Base-by-base conservation (phyloP, 495 filamentous ascomycete species). In the Cercophora samala region DNA sequence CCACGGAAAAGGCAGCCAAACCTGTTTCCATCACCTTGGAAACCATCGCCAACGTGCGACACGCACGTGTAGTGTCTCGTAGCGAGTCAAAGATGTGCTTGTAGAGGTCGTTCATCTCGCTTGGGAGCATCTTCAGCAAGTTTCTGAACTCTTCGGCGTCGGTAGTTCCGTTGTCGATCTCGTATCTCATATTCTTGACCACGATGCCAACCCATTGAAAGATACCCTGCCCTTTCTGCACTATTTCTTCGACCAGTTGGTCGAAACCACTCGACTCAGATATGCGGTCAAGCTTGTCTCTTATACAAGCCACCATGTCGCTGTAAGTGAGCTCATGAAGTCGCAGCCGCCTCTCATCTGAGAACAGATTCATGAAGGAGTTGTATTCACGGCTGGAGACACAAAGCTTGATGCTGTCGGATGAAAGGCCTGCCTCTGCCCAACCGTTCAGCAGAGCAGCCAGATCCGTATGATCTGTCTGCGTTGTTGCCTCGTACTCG, bases 71-170 rank as follows among this genome's bases (percentile, higher is more conserved):
- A 21, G 54, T 9, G 13, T 21, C 18, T 21, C 9, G 54, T 9
- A 58, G 19, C 17, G 19, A 22, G 8, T 21, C 19, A 18, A 58
- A 18, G 2, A 58, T 58, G 19, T 21, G 19, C 8, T 24, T 21
- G 54, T 58, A 58, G 23, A 58, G 54, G 18, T 58, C 19, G n/a
- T 58, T 21, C 3, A 58, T 58, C 54, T 58, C 54, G 54, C 23
- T 24, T 58, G 54, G 54, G 17, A 58, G 13, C n/a, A 58, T 58
- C 23, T n/a, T 58, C 19, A 58, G 15, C 54, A 17, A 58, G 15
- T 24, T 8, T 18, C 1, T 21, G 9, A 58, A 18, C n/a, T 58
- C 54, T 13, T 58, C 3, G 6, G 23, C 54, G 9, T 58, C 23
- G 54, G 23, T 24, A 11, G 23, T 21, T 58, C 9, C 19, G 18